phyloP scores from a whole-genome alignment of 805 yeast species.

The Scheffersomyces lignosus region DNA sequence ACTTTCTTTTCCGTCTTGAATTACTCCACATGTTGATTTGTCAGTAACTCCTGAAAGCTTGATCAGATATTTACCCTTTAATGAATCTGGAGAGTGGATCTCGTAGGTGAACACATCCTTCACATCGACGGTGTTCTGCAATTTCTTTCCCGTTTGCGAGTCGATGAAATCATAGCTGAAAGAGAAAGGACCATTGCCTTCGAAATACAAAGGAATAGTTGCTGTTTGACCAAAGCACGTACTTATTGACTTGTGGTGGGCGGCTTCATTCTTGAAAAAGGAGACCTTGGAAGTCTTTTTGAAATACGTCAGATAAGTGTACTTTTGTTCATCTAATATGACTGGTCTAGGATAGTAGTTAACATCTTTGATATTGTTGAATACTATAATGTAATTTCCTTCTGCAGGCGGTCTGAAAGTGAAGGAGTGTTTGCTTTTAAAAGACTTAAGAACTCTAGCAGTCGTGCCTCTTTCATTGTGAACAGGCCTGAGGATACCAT shows the following conservation, averaged over 20 bases:
- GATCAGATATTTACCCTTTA: constrained; percentile 64
- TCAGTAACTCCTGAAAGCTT: constrained; percentile 68
- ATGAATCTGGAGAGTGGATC: constrained; percentile 56
- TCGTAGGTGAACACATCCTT: constrained; percentile 37
- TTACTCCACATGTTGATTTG: constrained; percentile 76
- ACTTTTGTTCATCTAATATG: constrained; percentile 33
- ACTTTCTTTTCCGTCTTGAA: constrained; percentile 56
- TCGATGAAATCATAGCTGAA: constrained; percentile 69
- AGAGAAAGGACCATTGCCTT: constrained; percentile 79
- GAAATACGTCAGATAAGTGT: constrained; percentile 67
- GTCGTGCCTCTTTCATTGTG: constrained; percentile 30
- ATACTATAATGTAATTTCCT: constrained; percentile 77
- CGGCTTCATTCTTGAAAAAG: constrained; percentile 19
- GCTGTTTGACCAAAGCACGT: constrained; percentile 32
- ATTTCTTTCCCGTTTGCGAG: constrained; percentile 20
- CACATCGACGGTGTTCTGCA: constrained; percentile 28
- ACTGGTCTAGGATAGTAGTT: constrained; percentile 53
- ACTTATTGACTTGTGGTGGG: constrained; percentile 15
- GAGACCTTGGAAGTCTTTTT: constrained; percentile 59
- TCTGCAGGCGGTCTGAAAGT: constrained; percentile 75
- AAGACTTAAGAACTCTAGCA: constrained; percentile 29
- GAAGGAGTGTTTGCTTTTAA: constrained; percentile 31
- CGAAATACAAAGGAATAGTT: constrained; percentile 55
- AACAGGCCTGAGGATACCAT: constrained; percentile 32
- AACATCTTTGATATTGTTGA: constrained; percentile 59